These are phyloP conservation scores for Leucogyrophana mollusca DNA, from an alignment of 768 basidiomycete species.

Conservation along the genomic window DNA sequence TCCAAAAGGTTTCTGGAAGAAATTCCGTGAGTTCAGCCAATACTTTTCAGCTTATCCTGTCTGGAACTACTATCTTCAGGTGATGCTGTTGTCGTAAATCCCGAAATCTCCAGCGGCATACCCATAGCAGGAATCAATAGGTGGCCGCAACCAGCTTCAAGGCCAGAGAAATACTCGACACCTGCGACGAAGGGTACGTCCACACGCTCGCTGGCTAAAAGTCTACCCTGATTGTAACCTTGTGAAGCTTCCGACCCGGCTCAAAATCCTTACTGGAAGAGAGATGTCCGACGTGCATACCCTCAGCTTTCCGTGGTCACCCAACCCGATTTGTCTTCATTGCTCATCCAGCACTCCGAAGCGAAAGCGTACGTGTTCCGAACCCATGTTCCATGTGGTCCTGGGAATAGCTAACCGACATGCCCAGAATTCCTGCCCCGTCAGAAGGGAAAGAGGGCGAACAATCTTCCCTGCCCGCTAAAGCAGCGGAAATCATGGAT, in stretches of 20 bases:
- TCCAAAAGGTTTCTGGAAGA: conserved; percentile 95
- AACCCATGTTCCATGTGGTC: conserved; percentile 1
- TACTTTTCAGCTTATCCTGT: not conserved
- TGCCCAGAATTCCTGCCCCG: conserved; percentile 54
- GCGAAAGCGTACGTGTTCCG: conserved; percentile 54
- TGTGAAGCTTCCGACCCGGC: conserved; percentile 78
- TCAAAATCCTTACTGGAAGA: conserved; percentile 94
- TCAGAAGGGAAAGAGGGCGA: conserved; percentile 33
- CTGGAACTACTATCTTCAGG: conserved; percentile 45
- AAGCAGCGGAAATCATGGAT: conserved; percentile 47
- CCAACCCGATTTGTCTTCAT: conserved; percentile 74
- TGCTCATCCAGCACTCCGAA: conserved; percentile 80
- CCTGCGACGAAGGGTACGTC: conserved; percentile 82
- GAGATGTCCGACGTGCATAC: conserved; percentile 89
- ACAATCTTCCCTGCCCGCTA: conserved; percentile 45
- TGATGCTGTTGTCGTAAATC: conserved; percentile 80
- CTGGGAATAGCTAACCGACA: conserved; percentile 9
- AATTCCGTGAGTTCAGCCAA: conserved; percentile 67
- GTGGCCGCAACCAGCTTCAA: conserved; percentile 84
- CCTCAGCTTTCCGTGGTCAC: conserved; percentile 90
- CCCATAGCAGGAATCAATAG: conserved; percentile 73
- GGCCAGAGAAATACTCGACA: conserved; percentile 82
- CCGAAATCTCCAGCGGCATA: conserved; percentile 88
- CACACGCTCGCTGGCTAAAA: conserved; percentile 7
- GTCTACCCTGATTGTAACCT: not conserved